phyloP scores from a whole-genome alignment of 2,329 filamentous ascomycete genomes.

The Zymoseptoria brevis region DNA sequence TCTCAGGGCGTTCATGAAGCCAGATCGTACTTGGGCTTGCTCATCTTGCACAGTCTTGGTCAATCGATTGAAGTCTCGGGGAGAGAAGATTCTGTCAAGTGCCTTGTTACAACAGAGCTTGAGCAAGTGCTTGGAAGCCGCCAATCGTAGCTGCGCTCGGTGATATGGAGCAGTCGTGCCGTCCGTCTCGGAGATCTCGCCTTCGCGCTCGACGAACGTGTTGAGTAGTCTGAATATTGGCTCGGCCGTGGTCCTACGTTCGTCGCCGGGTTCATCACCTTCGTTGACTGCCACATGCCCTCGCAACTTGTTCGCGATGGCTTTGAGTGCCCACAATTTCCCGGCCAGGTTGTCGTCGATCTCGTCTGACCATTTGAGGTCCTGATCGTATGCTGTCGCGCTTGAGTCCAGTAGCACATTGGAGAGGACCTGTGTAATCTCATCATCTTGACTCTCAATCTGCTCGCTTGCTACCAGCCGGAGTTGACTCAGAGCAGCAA shows the following conservation, averaged over 20 bases:
- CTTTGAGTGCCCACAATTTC: conserved; percentile 75
- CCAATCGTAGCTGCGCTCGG: conserved; percentile 69
- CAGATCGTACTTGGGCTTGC: conserved; percentile 62
- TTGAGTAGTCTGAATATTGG: conserved; percentile 73
- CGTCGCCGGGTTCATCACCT: conserved; percentile 29
- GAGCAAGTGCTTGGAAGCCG: conserved; percentile 68
- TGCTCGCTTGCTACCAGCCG: conserved; percentile 68
- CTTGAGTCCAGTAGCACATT: conserved; percentile 62
- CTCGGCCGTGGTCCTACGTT: conserved; percentile 47
- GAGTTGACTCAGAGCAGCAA: conserved; percentile 65
- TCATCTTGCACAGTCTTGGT: conserved; percentile 75
- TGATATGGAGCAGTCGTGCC: conserved; percentile 69
- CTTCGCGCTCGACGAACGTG: conserved; percentile 64
- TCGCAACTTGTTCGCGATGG: conserved; percentile 77
- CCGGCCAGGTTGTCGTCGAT: conserved; percentile 74
- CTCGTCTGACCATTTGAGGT: conserved; percentile 41
- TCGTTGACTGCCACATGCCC: conserved; percentile 37
- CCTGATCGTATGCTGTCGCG: conserved; percentile 40
- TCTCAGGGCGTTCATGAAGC: conserved; percentile 78
- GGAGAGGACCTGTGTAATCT: conserved; percentile 71
- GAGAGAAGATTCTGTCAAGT: conserved; percentile 67
- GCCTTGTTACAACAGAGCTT: conserved; percentile 74
- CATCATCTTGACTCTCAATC: conserved; percentile 60
- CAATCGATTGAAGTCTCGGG: conserved; percentile 70
- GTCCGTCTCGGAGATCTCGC: conserved; percentile 65